These are phyloP conservation scores for Entomortierella lignicola DNA, from an alignment of 192 early-diverging fungal species.

Conservation along the genomic window DNA sequence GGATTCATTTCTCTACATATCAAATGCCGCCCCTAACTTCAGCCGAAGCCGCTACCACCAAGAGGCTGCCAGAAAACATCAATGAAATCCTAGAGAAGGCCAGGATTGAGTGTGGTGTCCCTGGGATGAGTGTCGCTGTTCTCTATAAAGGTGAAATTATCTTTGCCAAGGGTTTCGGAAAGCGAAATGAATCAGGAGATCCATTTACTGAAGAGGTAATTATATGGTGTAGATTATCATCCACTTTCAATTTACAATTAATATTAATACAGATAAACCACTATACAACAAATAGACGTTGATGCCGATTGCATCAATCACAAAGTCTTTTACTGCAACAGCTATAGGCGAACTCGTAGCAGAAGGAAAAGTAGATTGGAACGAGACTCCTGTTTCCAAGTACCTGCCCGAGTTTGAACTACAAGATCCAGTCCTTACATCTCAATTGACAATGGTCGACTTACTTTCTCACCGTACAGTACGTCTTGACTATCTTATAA, in stretches of 20 bases:
- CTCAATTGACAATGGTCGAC: constrained; percentile 26
- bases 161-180: constrained; percentile 16
- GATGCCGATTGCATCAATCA: constrained; percentile 26
- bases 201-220: constrained; percentile 13
- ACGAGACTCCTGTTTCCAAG: constrained; percentile 25
- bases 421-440: constrained; percentile 2
- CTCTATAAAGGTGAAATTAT: constrained; percentile 13
- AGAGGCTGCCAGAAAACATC: background rate
- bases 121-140: constrained; percentile 23
- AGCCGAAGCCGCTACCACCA: background rate
- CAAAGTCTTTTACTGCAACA: constrained; percentile 38
- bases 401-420: constrained; percentile 30
- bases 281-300: constrained; percentile 9
- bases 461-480: constrained; percentile 37
- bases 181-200: constrained; percentile 9
- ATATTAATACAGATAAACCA: no score
- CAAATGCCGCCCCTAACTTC: background rate
- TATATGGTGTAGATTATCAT: no score
- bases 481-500: background rate
- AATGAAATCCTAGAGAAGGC: constrained; percentile 3
- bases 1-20: background rate
- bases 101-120: background rate
- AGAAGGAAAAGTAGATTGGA: constrained; percentile 37
- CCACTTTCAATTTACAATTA: no score
- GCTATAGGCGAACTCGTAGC: constrained; percentile 38